Conservation (phyloP, 2,329 filamentous ascomycete genomes). For the Fusarium illudens region DNA sequence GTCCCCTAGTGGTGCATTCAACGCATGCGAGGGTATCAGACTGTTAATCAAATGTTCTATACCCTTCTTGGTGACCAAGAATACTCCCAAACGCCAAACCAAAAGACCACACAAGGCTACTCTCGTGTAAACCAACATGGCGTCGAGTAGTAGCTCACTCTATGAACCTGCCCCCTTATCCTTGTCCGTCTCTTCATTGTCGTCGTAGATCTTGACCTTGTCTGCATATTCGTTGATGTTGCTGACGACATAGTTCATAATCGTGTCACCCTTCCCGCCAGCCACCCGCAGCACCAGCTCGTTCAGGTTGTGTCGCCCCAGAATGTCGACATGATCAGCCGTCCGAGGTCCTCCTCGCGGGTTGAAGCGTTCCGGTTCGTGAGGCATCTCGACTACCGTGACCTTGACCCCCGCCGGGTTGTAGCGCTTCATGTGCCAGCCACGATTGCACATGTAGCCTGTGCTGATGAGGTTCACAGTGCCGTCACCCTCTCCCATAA, state of each 20-base stretch:
- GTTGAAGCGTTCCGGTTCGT: constrained; percentile 92
- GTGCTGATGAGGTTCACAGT: constrained; percentile 92
- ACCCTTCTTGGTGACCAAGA: constrained; percentile 9
- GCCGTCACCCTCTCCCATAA: constrained; percentile 94
- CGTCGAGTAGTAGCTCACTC: constrained; percentile 20
- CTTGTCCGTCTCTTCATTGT: constrained; percentile 64
- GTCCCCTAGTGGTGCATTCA: constrained; percentile 22
- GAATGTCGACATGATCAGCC: constrained; percentile 95
- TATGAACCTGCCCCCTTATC: constrained; percentile 28
- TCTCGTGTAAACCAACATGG: constrained; percentile 7
- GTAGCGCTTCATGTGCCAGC: constrained; percentile 93
- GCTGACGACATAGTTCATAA: constrained; percentile 80
- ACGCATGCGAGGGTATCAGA: constrained; percentile 32
- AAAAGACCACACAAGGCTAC: constrained; percentile 14
- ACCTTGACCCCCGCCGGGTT: constrained; percentile 86
- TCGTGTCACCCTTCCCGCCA: constrained; percentile 81
- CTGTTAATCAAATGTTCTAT: constrained; percentile 25
- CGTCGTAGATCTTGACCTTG: constrained; percentile 83
- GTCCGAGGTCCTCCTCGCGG: constrained; percentile 76
- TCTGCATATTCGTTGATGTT: constrained; percentile 84
- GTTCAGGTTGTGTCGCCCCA: constrained; percentile 88
- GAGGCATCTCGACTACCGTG: constrained; percentile 93
- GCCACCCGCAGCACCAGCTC: constrained; percentile 89
- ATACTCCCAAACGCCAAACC: constrained; percentile 39
- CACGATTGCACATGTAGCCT: constrained; percentile 96